Evolutionary conservation across 2,329 filamentous ascomycete species (phyloP), one percentile per base, ranked within the genome.

Genomic region (Pseudopithomyces maydicus): DNA sequence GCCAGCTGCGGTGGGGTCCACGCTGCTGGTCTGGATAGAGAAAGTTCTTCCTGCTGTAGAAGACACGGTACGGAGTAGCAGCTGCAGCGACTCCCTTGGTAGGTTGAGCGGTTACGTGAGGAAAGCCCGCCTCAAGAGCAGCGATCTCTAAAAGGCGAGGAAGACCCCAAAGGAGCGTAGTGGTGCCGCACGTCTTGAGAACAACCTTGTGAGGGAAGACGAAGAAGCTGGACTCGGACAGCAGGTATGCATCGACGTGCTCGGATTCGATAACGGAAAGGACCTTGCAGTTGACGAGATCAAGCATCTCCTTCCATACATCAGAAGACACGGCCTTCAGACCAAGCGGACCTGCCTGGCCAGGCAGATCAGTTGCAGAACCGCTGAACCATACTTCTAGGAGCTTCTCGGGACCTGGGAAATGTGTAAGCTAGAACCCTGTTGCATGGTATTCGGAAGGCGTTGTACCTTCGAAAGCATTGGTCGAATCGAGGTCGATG

Each of bases 141-240:
- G 95, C 95, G 71, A 98, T 97, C 75, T 96, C 92, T 52, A 99
- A 84, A 76, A 99, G 89, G 66, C 92, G 91, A 65, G 92, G 91
- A 44, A 99, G 84, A 19, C 95, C 95, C 46, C 90, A 89, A 6
- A 99, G 85, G 52, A 99, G 82, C 2, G 95, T 99, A 14, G 95
- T 99, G 22, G 95, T 99, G 58, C 95, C 95, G 72, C 95, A 99
- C 7, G 95, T 99, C 86, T 99, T 99, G 66, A 99, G 83, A 59
- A 99, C 97, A 63, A 99, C 85, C 84, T 99, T 99, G 85, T 99
- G 95, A n/a, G 93, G 92, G 78, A 97, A 99, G 68, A 99, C 92
- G 75, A 99, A 99, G 93, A 99, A 97, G 90, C 95, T 98, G 39
- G 95, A 98, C 80, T 99, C 95, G 62, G 95, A 99, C 54, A 99